Percentiles rank a stretch among this genome's conserved stretches.
phyloP scores from a whole-genome alignment of 164 flowering plant genomes.

The Kalanchoe fedtschenkoi region DNA sequence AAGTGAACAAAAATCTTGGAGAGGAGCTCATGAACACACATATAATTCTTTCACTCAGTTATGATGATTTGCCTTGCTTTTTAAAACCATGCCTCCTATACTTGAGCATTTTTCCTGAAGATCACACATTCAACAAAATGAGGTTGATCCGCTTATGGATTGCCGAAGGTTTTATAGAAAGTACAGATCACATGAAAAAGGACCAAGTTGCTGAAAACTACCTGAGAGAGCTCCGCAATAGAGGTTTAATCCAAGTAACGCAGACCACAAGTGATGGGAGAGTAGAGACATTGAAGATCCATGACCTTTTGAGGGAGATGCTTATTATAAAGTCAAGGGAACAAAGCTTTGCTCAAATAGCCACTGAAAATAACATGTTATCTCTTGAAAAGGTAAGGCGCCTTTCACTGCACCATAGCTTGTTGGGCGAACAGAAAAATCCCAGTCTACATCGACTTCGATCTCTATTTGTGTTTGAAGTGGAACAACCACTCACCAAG shows the following conservation, averaged over 20 bases:
- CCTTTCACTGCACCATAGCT: too few species aligned
- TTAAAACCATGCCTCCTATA: constrained; percentile 25
- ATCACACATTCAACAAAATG: constrained; percentile 5
- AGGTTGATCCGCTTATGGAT: constrained; percentile 21
- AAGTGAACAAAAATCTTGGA: constrained; percentile 7
- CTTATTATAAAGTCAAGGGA: constrained; percentile 12
- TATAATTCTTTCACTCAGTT: constrained; percentile 14
- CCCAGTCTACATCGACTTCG: too few species aligned
- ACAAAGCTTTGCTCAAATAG: background rate
- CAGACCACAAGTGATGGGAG: background rate
- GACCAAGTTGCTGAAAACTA: constrained; percentile 20
- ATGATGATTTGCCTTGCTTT: constrained; percentile 18
- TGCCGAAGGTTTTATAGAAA: constrained; percentile 14
- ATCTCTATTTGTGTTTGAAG: too few species aligned
- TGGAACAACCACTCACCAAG: too few species aligned
- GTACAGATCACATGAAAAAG: background rate
- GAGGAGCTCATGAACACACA: constrained; percentile 6
- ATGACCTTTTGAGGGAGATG: constrained; percentile 17
- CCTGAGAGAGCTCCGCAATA: constrained; percentile 16
- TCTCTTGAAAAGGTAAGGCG: too few species aligned
- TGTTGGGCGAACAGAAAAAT: too few species aligned
- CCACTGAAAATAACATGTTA: too few species aligned
- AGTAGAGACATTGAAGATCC: constrained; percentile 10
- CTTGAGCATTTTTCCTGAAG: constrained; percentile 21
- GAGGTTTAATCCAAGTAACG: constrained; percentile 18